Conservation (phyloP, 371 early-diverging fungal genomes). For the Mucor plumbeus region DNA sequence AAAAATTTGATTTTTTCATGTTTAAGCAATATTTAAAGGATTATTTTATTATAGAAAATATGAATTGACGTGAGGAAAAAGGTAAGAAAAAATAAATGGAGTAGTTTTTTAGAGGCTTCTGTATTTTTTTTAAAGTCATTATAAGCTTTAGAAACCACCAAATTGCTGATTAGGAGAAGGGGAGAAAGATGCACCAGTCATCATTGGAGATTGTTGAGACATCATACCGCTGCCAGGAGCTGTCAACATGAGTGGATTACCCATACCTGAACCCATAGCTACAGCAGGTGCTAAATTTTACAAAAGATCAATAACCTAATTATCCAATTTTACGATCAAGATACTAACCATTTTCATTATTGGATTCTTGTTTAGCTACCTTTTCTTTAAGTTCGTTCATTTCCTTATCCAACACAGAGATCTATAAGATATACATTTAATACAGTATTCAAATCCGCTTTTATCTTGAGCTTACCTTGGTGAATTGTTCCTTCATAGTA, state of each 20-base stretch:
- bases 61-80: not conserved
- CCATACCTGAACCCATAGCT: conserved; percentile 57
- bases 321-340: not conserved
- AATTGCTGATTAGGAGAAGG: conserved; percentile 29
- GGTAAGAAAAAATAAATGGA: not conserved
- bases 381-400: conserved; percentile 59
- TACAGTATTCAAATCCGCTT: not conserved
- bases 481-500: conserved; percentile 78
- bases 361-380: conserved; percentile 43
- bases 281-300: conserved; percentile 31
- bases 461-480: conserved; percentile 54
- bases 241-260: conserved; percentile 73
- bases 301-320: not conserved
- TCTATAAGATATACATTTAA: conserved; percentile 15
- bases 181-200: conserved; percentile 43
- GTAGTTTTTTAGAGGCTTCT: conserved; percentile 12
- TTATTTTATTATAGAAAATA: conserved; percentile 6
- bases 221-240: conserved; percentile 41
- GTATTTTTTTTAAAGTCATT: not conserved
- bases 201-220: conserved; percentile 53
- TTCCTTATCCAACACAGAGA: conserved; percentile 53
- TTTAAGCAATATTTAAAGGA: not conserved
- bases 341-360: conserved; percentile 38
- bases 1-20: not conserved
- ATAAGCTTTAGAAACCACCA: conserved; percentile 21